Evolutionary conservation across 2,329 filamentous ascomycete genomes (phyloP), one percentile per base, ranked within the genome.

Genomic region (Bipolaris oryzae): DNA sequence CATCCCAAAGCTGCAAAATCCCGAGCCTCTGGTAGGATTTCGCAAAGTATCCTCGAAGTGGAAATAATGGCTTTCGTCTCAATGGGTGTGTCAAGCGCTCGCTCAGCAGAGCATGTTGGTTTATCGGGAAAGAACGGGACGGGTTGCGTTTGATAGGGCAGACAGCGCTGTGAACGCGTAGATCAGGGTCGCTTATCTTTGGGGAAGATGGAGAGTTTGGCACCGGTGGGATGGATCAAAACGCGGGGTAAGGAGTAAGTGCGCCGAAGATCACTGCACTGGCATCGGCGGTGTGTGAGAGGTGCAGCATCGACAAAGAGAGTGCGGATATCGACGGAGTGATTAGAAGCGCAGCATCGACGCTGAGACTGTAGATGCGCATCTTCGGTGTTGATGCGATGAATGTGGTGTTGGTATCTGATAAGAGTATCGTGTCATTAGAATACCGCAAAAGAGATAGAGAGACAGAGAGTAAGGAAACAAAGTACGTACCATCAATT

Each of bases 141-240:
- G n/a, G 15, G 7, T 28, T 9, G 18, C 11, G 33, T 18, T 18
- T 37, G 45, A 4, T 20, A 10, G 25, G 13, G 34, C n/a, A 38
- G 7, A 7, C 16, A 7, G 11, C 10, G 18, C 11, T 10, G 25
- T 33, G 5, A 11, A 48, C 21, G 3, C 3, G 34, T 37, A 38
- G 10, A 45, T 45, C 42, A 48, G 34, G 33, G 23, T 28, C 45
- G 45, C 45, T 25, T 48, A 38, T 48, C 21, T 38, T 37, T 5
- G 28, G 28, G 37, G 9, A 25, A 38, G 45, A 48, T 16, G 34
- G 37, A 18, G 45, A 34, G 25, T 48, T 15, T 18, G 34, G 34
- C 45, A 38, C 23, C n/a, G 23, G 18, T 21, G 13, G 15, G 20
- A 38, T 37, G 15, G 21, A 48, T 23, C 34, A 37, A 23, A 48